Percentiles rank a stretch among this genome's conserved stretches.
Conservation (phyloP, 345 rosid species). For the Pelargonium nanum region DNA sequence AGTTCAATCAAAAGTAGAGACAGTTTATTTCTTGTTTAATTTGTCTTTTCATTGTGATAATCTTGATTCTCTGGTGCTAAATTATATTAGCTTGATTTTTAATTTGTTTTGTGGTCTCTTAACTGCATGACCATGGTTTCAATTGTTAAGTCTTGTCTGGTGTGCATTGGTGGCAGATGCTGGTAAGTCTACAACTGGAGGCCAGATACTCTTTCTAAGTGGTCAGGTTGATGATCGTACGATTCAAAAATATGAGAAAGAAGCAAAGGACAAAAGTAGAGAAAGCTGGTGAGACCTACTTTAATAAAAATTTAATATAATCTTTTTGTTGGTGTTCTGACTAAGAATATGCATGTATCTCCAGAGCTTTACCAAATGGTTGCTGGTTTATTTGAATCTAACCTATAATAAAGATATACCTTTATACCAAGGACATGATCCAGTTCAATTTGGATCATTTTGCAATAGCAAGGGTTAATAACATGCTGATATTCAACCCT, state of each 20-base stretch:
- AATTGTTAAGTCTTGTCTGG: too few species aligned
- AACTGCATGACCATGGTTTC: not conserved
- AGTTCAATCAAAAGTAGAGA: too few species aligned
- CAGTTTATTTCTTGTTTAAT: not conserved
- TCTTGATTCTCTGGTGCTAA: not conserved
- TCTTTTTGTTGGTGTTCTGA: too few species aligned
- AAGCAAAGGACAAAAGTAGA: constrained; percentile 96
- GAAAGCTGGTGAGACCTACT: constrained; percentile 70
- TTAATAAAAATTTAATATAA: too few species aligned
- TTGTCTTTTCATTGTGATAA: not conserved
- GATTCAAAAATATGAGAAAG: constrained; percentile 92
- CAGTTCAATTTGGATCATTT: too few species aligned
- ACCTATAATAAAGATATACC: too few species aligned
- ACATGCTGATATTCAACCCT: too few species aligned
- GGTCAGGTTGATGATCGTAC: constrained; percentile 95
- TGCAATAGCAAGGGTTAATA: too few species aligned
- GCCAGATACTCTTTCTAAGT: constrained; percentile 94
- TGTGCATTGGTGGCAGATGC: constrained; percentile 45
- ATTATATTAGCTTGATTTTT: not conserved
- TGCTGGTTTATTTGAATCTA: too few species aligned
- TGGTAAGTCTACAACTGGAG: constrained; percentile 93
- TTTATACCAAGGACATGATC: too few species aligned
- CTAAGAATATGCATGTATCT: too few species aligned
- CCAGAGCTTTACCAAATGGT: too few species aligned
- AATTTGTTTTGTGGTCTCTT: not conserved